Conservation (phyloP, 176 grass and related monocot genomes). For the Lolium perenne region DNA sequence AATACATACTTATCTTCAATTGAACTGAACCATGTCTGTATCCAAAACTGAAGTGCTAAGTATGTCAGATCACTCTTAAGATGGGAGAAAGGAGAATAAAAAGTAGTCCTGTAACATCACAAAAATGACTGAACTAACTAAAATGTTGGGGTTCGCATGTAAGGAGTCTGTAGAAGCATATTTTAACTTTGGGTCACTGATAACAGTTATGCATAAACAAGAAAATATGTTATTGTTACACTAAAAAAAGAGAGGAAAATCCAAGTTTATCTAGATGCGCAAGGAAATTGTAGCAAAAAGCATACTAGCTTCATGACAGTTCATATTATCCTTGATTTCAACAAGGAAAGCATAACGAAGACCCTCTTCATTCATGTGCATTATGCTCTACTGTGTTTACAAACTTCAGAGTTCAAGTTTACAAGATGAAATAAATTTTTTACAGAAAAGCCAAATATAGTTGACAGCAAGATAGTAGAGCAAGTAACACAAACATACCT, state of each 20-base stretch:
- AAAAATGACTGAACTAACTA: not conserved
- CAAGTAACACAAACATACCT: slow-evolving; percentile 44
- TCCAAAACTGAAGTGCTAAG: slow-evolving; percentile 1
- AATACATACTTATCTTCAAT: slow-evolving; percentile 6
- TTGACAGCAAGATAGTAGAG: slow-evolving; percentile 2
- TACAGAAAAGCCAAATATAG: not conserved
- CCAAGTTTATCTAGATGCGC: not conserved
- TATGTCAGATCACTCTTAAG: slow-evolving; percentile 12
- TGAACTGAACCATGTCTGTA: slow-evolving; percentile 25
- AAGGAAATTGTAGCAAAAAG: slow-evolving; percentile 5
- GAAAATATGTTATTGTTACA: not conserved
- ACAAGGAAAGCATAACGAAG: not conserved
- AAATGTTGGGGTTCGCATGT: slow-evolving; percentile 1
- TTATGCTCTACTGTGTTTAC: slow-evolving; percentile 15
- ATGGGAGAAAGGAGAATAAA: slow-evolving; percentile 18
- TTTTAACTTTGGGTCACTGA: slow-evolving; percentile 5
- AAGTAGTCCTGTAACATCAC: not conserved
- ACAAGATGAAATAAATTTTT: not conserved
- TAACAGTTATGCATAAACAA: not conserved
- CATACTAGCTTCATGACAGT: not conserved
- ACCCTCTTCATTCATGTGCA: not conserved
- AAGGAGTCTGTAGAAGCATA: not conserved
- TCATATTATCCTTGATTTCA: slow-evolving; percentile 10
- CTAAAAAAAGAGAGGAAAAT: not conserved
- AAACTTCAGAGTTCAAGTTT: slow-evolving; percentile 1